phyloP scores from a whole-genome alignment of 73 alveolate genomes.

The Paramecium sonneborni region DNA sequence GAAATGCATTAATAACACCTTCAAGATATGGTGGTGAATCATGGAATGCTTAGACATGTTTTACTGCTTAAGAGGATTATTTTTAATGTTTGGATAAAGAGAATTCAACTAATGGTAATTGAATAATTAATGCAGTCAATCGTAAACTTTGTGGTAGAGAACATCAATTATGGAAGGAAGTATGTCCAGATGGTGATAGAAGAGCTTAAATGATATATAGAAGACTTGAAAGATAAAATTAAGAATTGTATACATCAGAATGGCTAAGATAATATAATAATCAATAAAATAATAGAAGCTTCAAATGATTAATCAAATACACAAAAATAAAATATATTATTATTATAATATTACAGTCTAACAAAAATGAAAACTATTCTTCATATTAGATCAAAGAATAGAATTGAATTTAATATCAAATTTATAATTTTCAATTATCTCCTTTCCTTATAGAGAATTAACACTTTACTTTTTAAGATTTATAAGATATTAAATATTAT shows the following conservation, averaged over 20 bases:
- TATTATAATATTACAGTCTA: background rate
- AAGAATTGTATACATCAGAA: background rate
- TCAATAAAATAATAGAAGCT: background rate
- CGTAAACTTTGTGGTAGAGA: conserved; percentile 5
- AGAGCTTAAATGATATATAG: conserved; percentile 5
- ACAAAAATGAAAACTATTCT: too few species aligned
- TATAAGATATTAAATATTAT: too few species aligned
- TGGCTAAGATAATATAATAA: background rate
- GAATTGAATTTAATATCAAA: background rate
- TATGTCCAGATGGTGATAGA: conserved; percentile 25
- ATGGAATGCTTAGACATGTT: background rate
- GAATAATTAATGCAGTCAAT: background rate
- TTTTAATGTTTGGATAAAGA: conserved; percentile 9
- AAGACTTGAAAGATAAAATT: background rate
- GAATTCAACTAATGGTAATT: background rate
- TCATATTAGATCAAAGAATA: too few species aligned
- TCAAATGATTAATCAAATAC: background rate
- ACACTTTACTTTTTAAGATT: too few species aligned
- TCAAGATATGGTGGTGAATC: conserved; percentile 22
- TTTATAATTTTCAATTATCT: background rate
- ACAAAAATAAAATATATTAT: background rate
- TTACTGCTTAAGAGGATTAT: background rate
- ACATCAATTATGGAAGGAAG: background rate
- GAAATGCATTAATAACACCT: background rate
- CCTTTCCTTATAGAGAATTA: background rate